These are phyloP conservation scores for Dipteronia dyeriana DNA, from an alignment of 345 rosid species.

Conservation along the genomic window DNA sequence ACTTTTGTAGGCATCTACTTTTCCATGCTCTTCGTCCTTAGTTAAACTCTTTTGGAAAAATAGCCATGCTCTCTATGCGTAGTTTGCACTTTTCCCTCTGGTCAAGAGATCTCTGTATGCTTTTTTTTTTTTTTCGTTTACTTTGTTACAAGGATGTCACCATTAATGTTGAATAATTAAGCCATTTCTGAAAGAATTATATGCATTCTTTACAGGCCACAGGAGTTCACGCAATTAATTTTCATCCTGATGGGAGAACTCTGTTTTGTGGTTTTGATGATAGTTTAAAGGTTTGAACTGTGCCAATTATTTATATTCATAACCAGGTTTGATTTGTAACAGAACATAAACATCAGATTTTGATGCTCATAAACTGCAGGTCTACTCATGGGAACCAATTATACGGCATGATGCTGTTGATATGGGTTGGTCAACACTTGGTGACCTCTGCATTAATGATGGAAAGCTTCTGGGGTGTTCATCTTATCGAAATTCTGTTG, in stretches of 20 bases:
- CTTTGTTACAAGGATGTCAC: not conserved
- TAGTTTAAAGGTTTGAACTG: constrained; percentile 68
- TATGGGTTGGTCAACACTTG: constrained; percentile 93
- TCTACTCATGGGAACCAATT: constrained; percentile 98
- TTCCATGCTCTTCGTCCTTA: not conserved
- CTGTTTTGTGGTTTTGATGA: constrained; percentile 90
- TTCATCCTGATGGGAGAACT: constrained; percentile 92
- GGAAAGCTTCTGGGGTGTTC: constrained; percentile 92
- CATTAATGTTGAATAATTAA: not conserved
- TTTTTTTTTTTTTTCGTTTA: not conserved
- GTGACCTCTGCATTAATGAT: constrained; percentile 83
- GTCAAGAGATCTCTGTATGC: not conserved
- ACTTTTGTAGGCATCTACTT: not conserved
- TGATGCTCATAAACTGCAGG: constrained; percentile 50
- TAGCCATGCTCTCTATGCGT: not conserved
- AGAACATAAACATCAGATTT: constrained; percentile 15
- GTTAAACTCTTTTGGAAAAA: not conserved
- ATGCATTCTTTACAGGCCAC: constrained; percentile 54
- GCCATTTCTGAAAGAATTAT: constrained; percentile 2
- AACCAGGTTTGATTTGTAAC: not conserved
- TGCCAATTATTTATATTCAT: constrained; percentile 16
- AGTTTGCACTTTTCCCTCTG: not conserved
- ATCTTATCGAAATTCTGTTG: constrained; percentile 72
- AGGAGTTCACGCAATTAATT: constrained; percentile 73
- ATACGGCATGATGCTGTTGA: constrained; percentile 80